Conservation (phyloP, 768 basidiomycete genomes). For the Russula lepida region DNA sequence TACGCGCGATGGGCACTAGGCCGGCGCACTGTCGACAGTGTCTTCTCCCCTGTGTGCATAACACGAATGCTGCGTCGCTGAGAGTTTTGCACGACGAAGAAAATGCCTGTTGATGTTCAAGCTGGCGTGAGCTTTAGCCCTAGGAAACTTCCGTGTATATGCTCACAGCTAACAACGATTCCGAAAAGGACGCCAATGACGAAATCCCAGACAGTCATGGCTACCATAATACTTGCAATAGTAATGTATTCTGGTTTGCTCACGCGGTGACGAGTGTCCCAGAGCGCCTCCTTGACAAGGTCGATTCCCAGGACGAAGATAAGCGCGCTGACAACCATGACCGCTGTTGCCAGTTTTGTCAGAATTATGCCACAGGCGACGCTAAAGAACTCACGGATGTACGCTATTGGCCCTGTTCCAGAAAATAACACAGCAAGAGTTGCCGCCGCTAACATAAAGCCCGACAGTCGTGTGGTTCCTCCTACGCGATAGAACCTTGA, state of each 20-base stretch:
- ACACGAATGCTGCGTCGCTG: slow-evolving; percentile 77
- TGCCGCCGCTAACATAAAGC: slow-evolving; percentile 74
- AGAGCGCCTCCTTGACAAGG: slow-evolving; percentile 89
- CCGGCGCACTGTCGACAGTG: slow-evolving; percentile 85
- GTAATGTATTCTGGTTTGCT: slow-evolving; percentile 80
- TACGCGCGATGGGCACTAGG: slow-evolving; percentile 84
- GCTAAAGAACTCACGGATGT: slow-evolving; percentile 57
- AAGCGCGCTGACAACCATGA: slow-evolving; percentile 84
- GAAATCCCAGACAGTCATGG: slow-evolving; percentile 93
- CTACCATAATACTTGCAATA: slow-evolving; percentile 77
- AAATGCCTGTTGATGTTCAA: slow-evolving; percentile 50
- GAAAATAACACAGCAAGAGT: slow-evolving; percentile 65
- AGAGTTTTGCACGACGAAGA: slow-evolving; percentile 96
- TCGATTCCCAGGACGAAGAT: slow-evolving; percentile 95
- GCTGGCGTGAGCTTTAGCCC: neutral
- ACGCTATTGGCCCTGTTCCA: slow-evolving; percentile 87
- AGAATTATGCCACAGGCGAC: neutral
- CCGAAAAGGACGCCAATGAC: slow-evolving; percentile 90
- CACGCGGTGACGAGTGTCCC: slow-evolving; percentile 89
- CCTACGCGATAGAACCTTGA: slow-evolving; percentile 86
- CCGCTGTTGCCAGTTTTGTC: slow-evolving; percentile 41
- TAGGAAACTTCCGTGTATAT: neutral
- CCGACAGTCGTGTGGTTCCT: slow-evolving; percentile 74
- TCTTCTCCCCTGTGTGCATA: slow-evolving; percentile 72
- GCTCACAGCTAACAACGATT: slow-evolving; percentile 81